Percentiles rank a stretch among this genome's conserved stretches.
Evolutionary conservation across 2,329 filamentous ascomycete species (phyloP).

Genomic region (Colletotrichum trifolii): DNA sequence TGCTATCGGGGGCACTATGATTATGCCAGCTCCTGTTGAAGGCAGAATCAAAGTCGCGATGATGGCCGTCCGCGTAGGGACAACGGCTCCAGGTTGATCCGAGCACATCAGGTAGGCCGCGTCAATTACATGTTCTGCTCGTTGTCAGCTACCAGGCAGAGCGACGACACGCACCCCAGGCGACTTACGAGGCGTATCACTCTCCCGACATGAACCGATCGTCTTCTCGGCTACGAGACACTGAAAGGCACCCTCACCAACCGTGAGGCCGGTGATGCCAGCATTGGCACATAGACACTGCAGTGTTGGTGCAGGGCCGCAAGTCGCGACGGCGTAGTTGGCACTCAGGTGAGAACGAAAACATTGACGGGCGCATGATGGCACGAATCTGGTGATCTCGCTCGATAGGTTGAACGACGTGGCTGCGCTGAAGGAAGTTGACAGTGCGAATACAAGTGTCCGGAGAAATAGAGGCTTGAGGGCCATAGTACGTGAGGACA

Average conservation of each 20-base stretch:
- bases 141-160: background rate
- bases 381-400: conserved; percentile 59
- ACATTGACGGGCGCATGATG: conserved; percentile 70
- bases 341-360: conserved; percentile 70
- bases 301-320: conserved; percentile 63
- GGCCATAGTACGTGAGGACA: conserved; percentile 58
- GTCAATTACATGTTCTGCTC: conserved; percentile 54
- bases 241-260: conserved; percentile 77
- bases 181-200: conserved; percentile 53
- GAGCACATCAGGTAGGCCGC: conserved; percentile 70
- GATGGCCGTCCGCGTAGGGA: conserved; percentile 68
- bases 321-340: conserved; percentile 65
- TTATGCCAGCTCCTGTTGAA: conserved; percentile 49
- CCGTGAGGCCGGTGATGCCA: conserved; percentile 71
- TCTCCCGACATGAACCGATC: conserved; percentile 62
- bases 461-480: conserved; percentile 46
- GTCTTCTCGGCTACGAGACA: conserved; percentile 69
- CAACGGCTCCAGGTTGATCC: conserved; percentile 58
- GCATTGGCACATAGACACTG: conserved; percentile 72
- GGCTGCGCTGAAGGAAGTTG: conserved; percentile 41
- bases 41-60: conserved; percentile 65
- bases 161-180: too few species aligned
- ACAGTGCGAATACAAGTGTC: conserved; percentile 45
- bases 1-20: conserved; percentile 41
- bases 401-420: conserved; percentile 46